These are phyloP conservation scores for Jacaranda copaia DNA, from an alignment of 257 asterid species.

Conservation along the genomic window DNA sequence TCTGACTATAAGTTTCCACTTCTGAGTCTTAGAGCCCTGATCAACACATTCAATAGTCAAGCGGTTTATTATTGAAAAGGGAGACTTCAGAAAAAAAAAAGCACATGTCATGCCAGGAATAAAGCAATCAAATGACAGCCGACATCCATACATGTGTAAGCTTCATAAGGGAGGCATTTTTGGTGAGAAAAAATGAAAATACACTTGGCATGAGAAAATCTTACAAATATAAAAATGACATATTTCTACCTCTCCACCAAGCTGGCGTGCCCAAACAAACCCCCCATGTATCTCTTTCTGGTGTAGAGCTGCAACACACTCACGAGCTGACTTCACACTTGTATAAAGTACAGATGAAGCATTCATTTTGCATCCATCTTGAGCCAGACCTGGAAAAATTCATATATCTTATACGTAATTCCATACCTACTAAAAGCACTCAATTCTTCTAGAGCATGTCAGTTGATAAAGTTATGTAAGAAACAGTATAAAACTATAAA, in stretches of 20 bases:
- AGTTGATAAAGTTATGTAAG: not conserved
- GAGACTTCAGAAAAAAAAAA: constrained; percentile 3
- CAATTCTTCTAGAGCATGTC: constrained; percentile 22
- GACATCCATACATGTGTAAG: no score
- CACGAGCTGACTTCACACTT: constrained; percentile 91
- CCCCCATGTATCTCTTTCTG: constrained; percentile 76
- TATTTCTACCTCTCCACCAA: constrained; percentile 92
- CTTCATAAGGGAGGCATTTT: no score
- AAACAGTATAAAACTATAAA: not conserved
- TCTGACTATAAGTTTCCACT: constrained; percentile 93
- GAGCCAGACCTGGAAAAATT: constrained; percentile 67
- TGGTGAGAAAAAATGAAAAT: no score
- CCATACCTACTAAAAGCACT: constrained; percentile 23
- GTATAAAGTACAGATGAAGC: constrained; percentile 83
- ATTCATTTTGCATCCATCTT: constrained; percentile 81
- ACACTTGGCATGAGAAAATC: constrained; percentile 5
- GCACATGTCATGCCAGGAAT: constrained; percentile 14
- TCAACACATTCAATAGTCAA: constrained; percentile 36
- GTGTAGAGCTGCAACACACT: constrained; percentile 87
- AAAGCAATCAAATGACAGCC: constrained; percentile 23
- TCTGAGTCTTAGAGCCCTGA: constrained; percentile 94
- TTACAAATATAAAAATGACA: constrained; percentile 20
- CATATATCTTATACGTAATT: constrained; percentile 19
- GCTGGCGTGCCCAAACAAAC: constrained; percentile 95
- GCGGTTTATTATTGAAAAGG: constrained; percentile 8